Evolutionary conservation across 164 flowering plant genomes (phyloP).

Genomic region (Annona cherimola): DNA sequence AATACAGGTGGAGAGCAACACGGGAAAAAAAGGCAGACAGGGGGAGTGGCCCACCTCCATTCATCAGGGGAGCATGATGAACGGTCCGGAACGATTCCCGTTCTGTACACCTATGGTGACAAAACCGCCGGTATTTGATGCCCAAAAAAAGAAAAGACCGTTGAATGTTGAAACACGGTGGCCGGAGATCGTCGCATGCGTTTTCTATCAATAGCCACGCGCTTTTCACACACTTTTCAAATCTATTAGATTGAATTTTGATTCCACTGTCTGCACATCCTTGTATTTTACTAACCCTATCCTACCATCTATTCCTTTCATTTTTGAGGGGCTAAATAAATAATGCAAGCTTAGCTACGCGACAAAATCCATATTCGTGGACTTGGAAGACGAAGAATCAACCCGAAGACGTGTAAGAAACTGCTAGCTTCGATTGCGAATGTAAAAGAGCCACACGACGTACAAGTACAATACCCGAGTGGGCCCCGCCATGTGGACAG

Average conservation of each 20-base stretch:
- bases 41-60: not conserved
- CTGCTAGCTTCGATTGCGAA: not conserved
- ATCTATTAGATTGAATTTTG: slow-evolving; percentile 3
- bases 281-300: not conserved
- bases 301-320: not conserved
- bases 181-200: not conserved
- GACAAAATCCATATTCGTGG: not conserved
- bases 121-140: slow-evolving; percentile 9
- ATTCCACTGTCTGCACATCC: not conserved
- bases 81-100: not conserved
- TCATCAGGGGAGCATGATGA: slow-evolving; percentile 1
- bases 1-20: not conserved
- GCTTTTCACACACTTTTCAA: not conserved
- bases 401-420: not conserved
- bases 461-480: not conserved
- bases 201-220: not conserved
- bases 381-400: not conserved
- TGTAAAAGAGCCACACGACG: not conserved
- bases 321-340: not conserved
- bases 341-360: not conserved
- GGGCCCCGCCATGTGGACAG: not conserved
- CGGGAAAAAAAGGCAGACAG: not conserved
- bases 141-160: slow-evolving; percentile 2
- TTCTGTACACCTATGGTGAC: slow-evolving; percentile 5
- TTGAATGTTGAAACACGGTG: not conserved